Base-by-base conservation (phyloP, 1,284 basidiomycete species). In the Spongiforma sp. region DNA sequence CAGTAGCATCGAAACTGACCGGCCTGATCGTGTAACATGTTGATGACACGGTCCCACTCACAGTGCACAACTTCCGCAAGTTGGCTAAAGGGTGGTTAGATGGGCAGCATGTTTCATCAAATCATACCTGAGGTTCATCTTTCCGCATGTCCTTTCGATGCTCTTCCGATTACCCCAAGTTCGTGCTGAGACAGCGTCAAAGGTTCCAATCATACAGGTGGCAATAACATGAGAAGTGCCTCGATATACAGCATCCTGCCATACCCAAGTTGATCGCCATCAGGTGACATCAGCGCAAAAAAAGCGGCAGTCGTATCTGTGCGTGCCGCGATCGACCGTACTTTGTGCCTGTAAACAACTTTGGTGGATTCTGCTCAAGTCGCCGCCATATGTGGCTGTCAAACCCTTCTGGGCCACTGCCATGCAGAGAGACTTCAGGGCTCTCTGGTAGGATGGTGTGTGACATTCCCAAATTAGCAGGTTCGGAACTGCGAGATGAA, bases 221-320 rank as follows among this genome's bases (percentile, higher is more conserved):
- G 79, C 41, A 88, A 73, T 52, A 92, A 76, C 0, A 83, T 84
- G 30, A 91, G 77, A 50, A 91, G 81, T 0, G 83, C 86, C 73
- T 93, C 90, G 34, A 84, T 75, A 36, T 84, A 75, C 41, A 93
- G 77, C 50, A 79, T 80, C 21, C 90, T 89, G 4, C 85, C 85
- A 76, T 83, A 93, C 2, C 90, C 85, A n/a, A n/a, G n/a, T 76
- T 91, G 87, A 73, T 91, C 88, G 9, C 89, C 88, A 62, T 89
- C 83, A 17, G 82, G 79, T 14, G 88, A 90, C n/a, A 84, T 80
- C 21, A 87, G 75, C 17, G 79, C 79, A 78, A 90, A 91, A 48
- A 91, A 75, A 11, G 82, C 84, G 3, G 81, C 72, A 21, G 57
- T 74, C 30, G 65, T 57, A 17, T 71, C 70, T n/a, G 62, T 57